Base-by-base conservation (phyloP, 306 rosid species). In the Vigna hirtella region DNA sequence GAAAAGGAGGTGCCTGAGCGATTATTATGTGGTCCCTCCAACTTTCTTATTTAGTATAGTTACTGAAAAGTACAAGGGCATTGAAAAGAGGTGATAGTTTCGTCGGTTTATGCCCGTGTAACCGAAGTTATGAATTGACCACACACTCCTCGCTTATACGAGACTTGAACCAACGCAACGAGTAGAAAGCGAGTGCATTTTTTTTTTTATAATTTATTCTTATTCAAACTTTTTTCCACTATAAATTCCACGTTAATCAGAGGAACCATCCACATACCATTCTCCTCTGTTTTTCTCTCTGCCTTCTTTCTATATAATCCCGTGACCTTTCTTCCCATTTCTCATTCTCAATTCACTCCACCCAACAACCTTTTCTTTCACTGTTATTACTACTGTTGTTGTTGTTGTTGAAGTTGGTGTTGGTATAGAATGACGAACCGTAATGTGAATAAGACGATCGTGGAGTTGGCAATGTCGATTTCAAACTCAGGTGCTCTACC, bases 381-480 rank as follows among this genome's bases (percentile, higher is more conserved):
- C 3, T 18, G 10, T 8, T 18, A 52, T 58, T 58, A 24, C 4
- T 26, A 12, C 13, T 20, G 20, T 20, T 20, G 20, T 20, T 20
- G 20, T 58, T 59, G 28, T 28, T 59, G n/a, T 36, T 63, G 16
- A 16, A 32, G 13, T 62, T 15, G 24, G 16, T 64, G 26, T 32
- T 61, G 42, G 43, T 32, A 63, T 16, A 63, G 26, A 48, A 90
- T 94, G 97, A 89, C 94, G 7, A 94, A 90, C 85, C 89, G 85
- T 79, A 94, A 87, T 81, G 81, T 81, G 17, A 84, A 79, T 28
- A 66, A 92, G 36, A 62, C 65, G 66, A 68, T 87, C 10, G 17
- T 89, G 43, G 73, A 83, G 7, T 70, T 86, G 22, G 83, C 91
- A 16, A 63, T 76, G 73, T 80, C 90, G 16, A 70, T 80, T 58